Base-by-base conservation (phyloP, 2,329 filamentous ascomycete species). In the Zymoseptoria passerinii region DNA sequence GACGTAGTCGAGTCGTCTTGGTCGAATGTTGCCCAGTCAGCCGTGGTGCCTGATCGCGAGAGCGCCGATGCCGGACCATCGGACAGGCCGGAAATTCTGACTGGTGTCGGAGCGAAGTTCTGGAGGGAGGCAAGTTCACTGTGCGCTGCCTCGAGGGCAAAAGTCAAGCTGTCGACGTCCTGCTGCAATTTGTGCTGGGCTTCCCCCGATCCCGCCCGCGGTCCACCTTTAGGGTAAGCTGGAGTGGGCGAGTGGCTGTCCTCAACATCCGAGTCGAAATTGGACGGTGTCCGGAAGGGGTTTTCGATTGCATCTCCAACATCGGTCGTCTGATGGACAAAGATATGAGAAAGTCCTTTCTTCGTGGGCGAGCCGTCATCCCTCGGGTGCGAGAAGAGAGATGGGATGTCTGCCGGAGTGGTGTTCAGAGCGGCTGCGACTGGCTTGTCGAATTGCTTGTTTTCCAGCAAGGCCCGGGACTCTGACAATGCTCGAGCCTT, bases 241-340 rank as follows among this genome's bases (percentile, higher is more conserved):
- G 58, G 57, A 16, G 61, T 60, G 4, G 57, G 61, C 28, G 63
- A 63, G 29, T 28, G 50, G 20, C 19, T 20, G 19, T 55, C 48
- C 18, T 67, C 62, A 9, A 60, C 61, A 16, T 63, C 63, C 8
- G 57, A 61, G 19, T 58, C 62, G 53, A 65, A 63, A 19, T 59
- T 63, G 9, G 62, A 52, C 4, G 62, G 62, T 18, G 63, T 65
- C 50, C 63, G 60, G 4, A 58, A 55, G 28, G 56, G 13, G 27
- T 29, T 23, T 13, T 44, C 48, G n/a, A 19, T 19, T 8, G 44
- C 54, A 10, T 54, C 54, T 18, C 8, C 48, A 48, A 29, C 50
- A n/a, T 52, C 53, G 18, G 56, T 52, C 8, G 48, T 49, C 8
- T 48, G 61, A 53, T 66, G 61, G 20, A 67, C 63, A 40, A 63